Evolutionary conservation across 2,329 filamentous ascomycete genomes (phyloP), one percentile per base, ranked within the genome.

Genomic region (Seiridium unicorne): DNA sequence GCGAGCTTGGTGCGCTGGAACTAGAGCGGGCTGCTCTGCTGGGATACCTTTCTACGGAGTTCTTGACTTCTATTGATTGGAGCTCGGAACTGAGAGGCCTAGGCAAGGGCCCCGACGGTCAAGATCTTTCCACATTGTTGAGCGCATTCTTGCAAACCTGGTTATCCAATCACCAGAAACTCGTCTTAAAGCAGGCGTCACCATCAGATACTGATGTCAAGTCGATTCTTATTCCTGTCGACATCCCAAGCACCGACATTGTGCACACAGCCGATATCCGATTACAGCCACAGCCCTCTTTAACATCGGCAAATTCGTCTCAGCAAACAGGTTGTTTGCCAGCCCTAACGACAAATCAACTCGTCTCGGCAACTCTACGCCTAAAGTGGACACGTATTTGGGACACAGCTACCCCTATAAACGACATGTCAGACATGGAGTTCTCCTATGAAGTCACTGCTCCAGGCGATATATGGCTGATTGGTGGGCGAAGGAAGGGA

Each of bases 361-460:
- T 90, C 3, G 75, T 92, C 1, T 76, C 84, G 1, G 86, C 89
- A 0, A 85, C 81, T 0, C 77, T 93, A 2, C 79, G 81, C 46
- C 79, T 89, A 9, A 81, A 81, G 62, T 89, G 85, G 84, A 88
- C 86, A 8, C 81, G 86, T 35, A 73, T 79, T 2, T 89, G 87
- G 87, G 83, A 88, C 64, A 85, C 81, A 0, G 72, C 75, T 0
- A 72, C 75, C 11, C 60, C 73, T 1, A 62, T 70, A 8, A 64
- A 71, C 3, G 57, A 68, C 13, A 71, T 70, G 44, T 57, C 63
- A 0, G 81, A 86, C 31, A 79, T 93, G 1, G 87, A 93, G 63
- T 96, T 96, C 69, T 87, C 89, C 65, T 96, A 95, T 73, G 93
- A 97, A 66, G 81, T 98, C 31, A 86, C 87, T 11, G 89, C 89